A percentile compares a stretch with the other conserved stretches of the same genome.
These are phyloP conservation scores for Globisporangium perplexum DNA, from an alignment of 352 stramenopile genomes.

Conservation along the genomic window DNA sequence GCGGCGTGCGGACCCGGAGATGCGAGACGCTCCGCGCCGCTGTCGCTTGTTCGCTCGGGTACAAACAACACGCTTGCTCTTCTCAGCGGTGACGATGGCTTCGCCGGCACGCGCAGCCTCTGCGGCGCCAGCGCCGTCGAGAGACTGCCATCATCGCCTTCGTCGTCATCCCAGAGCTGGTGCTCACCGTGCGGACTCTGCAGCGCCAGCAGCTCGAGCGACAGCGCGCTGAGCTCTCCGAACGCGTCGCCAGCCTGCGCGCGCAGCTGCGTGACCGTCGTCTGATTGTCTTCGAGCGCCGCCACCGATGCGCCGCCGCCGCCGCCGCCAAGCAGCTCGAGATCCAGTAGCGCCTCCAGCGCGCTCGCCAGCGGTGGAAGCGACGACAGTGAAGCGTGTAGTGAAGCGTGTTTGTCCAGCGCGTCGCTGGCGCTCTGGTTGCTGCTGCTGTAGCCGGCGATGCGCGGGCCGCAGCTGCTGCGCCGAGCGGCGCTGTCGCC, in stretches of 20 bases:
- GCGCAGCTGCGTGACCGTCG: slow-evolving; percentile 9
- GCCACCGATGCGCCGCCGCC: slow-evolving; percentile 1
- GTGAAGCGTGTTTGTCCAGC: neutral
- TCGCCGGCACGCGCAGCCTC: slow-evolving; percentile 13
- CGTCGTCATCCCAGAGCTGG: slow-evolving; percentile 42
- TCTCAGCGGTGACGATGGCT: slow-evolving; percentile 7
- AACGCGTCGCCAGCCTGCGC: neutral
- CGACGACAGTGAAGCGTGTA: too few relatives aligned
- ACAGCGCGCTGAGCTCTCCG: slow-evolving; percentile 19
- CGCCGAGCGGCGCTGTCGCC: slow-evolving; percentile 3
- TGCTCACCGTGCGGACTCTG: slow-evolving; percentile 63
- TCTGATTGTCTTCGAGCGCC: slow-evolving; percentile 23
- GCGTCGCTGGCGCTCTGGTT: neutral
- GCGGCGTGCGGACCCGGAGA: slow-evolving; percentile 35
- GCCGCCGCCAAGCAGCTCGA: slow-evolving; percentile 46
- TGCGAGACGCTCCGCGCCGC: slow-evolving; percentile 13
- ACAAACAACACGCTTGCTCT: neutral
- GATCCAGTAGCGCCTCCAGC: slow-evolving; percentile 38
- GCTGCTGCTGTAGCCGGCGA: neutral
- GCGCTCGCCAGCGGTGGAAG: slow-evolving; percentile 13
- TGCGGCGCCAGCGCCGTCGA: neutral
- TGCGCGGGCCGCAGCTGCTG: slow-evolving; percentile 7
- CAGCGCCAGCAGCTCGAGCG: slow-evolving; percentile 58
- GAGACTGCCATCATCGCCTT: slow-evolving; percentile 4
- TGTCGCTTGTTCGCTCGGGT: neutral